Evolutionary conservation across 2,329 filamentous ascomycete species (phyloP).

Genomic region (Diaporthe vaccinii): DNA sequence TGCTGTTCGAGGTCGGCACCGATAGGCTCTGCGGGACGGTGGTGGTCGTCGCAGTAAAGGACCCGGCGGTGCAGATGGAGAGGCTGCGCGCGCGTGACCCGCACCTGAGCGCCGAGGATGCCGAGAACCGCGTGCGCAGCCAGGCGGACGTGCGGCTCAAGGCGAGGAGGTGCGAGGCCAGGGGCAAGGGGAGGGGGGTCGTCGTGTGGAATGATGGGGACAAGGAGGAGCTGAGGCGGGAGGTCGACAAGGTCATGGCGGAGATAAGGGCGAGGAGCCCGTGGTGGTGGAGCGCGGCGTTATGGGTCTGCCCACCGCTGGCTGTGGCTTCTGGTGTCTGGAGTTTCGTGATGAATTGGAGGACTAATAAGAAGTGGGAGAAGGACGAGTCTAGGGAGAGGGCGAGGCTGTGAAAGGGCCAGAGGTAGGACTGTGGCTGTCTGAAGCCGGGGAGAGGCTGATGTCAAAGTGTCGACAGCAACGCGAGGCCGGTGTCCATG

Average conservation of each 20-base stretch:
- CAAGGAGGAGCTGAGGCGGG: constrained; percentile 75
- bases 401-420: constrained; percentile 55
- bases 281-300: constrained; percentile 85
- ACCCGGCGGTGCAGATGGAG: constrained; percentile 85
- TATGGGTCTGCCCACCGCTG: constrained; percentile 79
- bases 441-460: not conserved
- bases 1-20: constrained; percentile 90
- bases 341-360: constrained; percentile 80
- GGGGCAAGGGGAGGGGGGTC: constrained; percentile 75
- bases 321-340: constrained; percentile 77
- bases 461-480: not conserved
- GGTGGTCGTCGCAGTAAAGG: constrained; percentile 86
- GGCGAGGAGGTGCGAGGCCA: constrained; percentile 78
- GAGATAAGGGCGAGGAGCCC: constrained; percentile 75
- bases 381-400: constrained; percentile 64
- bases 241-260: constrained; percentile 76
- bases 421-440: not conserved
- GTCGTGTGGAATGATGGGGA: constrained; percentile 93
- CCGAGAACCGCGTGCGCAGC: constrained; percentile 85
- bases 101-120: constrained; percentile 87
- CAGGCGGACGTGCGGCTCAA: constrained; percentile 91
- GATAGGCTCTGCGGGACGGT: constrained; percentile 89
- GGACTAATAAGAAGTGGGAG: constrained; percentile 79
- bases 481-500: not conserved
- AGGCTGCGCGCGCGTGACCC: constrained; percentile 81